Conservation (phyloP, 2,329 filamentous ascomycete genomes). For the Blumeria graminis region DNA sequence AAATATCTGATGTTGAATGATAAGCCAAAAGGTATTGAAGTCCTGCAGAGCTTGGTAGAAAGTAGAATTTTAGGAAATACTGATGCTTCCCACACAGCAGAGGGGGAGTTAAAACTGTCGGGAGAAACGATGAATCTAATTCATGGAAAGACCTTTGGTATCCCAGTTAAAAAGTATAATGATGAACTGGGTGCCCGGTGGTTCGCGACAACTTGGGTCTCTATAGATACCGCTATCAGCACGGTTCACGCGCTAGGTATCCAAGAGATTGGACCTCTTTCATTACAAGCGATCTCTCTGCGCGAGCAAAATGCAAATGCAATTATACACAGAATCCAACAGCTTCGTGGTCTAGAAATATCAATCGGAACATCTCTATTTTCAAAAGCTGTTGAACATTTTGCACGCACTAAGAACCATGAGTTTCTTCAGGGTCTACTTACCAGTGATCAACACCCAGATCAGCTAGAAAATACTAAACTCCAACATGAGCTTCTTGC, state of each 20-base stretch:
- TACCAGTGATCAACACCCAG: conserved; percentile 38
- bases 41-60: conserved; percentile 10
- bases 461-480: conserved; percentile 29
- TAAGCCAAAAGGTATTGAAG: conserved; percentile 7
- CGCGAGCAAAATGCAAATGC: conserved; percentile 31
- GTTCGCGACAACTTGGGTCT: conserved; percentile 55
- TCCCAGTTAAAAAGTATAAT: conserved; percentile 25
- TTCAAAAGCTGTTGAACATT: conserved; percentile 35
- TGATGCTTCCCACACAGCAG: conserved; percentile 3
- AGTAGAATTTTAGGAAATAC: conserved; percentile 9
- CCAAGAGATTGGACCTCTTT: conserved; percentile 45
- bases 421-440: conserved; percentile 11
- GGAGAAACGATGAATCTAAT: conserved; percentile 15
- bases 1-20: conserved; percentile 17
- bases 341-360: conserved; percentile 38
- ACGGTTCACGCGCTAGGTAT: conserved; percentile 48
- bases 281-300: conserved; percentile 52
- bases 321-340: conserved; percentile 32
- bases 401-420: conserved; percentile 31
- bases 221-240: conserved; percentile 46
- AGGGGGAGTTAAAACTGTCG: conserved; percentile 7
- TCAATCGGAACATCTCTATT: conserved; percentile 38
- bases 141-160: conserved; percentile 12
- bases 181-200: conserved; percentile 55
- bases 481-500: conserved; percentile 29